Percentiles rank a stretch among this genome's conserved stretches.
These are phyloP conservation scores for Babesia caballi DNA, from an alignment of 169 alveolate species.

Conservation along the genomic window DNA sequence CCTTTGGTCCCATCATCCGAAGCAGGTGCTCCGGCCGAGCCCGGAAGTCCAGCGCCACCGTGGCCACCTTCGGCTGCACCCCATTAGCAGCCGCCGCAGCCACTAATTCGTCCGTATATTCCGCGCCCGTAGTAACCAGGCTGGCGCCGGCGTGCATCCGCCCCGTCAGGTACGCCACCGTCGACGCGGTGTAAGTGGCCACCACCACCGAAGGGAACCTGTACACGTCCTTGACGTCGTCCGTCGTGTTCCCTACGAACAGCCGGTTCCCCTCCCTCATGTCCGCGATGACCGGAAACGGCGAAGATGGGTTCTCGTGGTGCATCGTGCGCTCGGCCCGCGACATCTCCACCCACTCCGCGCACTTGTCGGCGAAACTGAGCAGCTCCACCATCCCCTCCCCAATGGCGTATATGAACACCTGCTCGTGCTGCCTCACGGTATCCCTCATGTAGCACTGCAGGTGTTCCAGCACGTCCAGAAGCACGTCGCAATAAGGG, in stretches of 20 bases:
- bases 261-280: constrained; percentile 30
- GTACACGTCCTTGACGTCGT: constrained; percentile 34
- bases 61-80: neutral
- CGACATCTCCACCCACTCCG: constrained; percentile 47
- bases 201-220: constrained; percentile 39
- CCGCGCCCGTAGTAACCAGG: neutral
- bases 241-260: constrained; percentile 20
- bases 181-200: neutral
- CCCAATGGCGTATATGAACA: constrained; percentile 44
- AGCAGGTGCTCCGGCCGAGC: neutral
- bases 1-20: neutral
- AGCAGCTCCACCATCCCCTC: constrained; percentile 38
- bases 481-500: constrained; percentile 13
- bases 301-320: constrained; percentile 37
- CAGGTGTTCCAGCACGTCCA: constrained; percentile 36
- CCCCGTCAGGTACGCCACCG: constrained; percentile 5
- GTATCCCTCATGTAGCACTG: neutral
- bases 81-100: neutral
- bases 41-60: neutral
- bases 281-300: constrained; percentile 22
- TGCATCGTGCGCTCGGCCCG: constrained; percentile 44
- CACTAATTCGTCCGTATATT: neutral
- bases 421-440: neutral
- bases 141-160: constrained; percentile 20
- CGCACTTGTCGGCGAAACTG: constrained; percentile 50